Base-by-base conservation (phyloP, 139 green algal genomes). In the Tetradesmus lagerheimii region DNA sequence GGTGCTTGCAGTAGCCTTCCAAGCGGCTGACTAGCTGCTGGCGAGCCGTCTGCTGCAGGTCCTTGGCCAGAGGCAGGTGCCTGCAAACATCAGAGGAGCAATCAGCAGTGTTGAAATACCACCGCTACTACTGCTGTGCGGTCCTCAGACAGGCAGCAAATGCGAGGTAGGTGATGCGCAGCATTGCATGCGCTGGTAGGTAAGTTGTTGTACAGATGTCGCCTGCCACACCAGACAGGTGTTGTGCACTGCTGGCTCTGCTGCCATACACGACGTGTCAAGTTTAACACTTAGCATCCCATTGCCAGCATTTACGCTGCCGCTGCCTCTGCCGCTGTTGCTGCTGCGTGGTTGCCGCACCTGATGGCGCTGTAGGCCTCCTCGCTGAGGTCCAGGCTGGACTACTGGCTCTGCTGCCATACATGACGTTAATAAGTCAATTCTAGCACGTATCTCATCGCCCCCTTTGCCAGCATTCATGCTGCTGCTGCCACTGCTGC, bases 11-110 rank as follows among this genome's bases (percentile, higher is more conserved):
- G 92, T 97, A 96, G 79, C 83, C 62, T 79, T 97, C 94, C 34
- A 97, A 89, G 5, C 96, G 94, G 80, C 89, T 94, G 8, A 99
- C 97, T 45, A 99, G 96, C 89, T 97, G 93, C 95, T 99, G 96
- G 4, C 97, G 93, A 20, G 97, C 94, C 43, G 94, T 90, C 16
- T 94, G 91, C 62, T 96, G 95, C 75, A 98, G 90, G 90, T 98
- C 95, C 31, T 90, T 89, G 1, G 96, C 95, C 31, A 97, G 93
- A 2, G 96, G 96, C 85, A 98, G 93, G 93, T 93, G 92, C 79
- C 94, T 71, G 84, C 89, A 98, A 97, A 89, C 34, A 41, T 4
- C 89, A 83, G 57, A 71, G 3, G 57, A 71, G 4, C 18, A 71
- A 71, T 71, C 23, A 31, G 57, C 57, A 71, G 45, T 57, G 45